Conservation (phyloP, 2,329 filamentous ascomycete genomes). For the Hymenoscyphus fraxineus region DNA sequence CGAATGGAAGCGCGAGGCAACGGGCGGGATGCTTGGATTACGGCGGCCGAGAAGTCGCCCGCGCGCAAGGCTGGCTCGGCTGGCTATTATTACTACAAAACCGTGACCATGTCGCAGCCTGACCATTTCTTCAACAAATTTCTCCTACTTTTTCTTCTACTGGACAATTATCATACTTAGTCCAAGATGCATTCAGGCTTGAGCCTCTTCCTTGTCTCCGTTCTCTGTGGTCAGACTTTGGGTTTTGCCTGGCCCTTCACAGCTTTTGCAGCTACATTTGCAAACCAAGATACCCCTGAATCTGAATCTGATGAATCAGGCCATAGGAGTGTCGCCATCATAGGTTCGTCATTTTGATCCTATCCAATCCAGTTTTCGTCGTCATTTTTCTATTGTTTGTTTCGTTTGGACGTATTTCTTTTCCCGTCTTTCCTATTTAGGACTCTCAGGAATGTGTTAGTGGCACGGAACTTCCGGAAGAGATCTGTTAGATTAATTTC, state of each 20-base stretch:
- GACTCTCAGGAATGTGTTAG: background rate
- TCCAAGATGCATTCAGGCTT: conserved; percentile 28
- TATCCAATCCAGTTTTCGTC: background rate
- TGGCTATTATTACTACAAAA: conserved; percentile 5
- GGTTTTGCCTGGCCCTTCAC: conserved; percentile 33
- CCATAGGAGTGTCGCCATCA: conserved; percentile 33
- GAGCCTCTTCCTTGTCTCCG: conserved; percentile 22
- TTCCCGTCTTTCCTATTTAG: background rate
- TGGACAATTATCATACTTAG: background rate
- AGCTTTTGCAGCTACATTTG: conserved; percentile 21
- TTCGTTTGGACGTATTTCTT: background rate
- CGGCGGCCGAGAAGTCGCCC: conserved; percentile 11
- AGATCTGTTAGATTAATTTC: too few species aligned
- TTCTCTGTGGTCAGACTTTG: conserved; percentile 24
- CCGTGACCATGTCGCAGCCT: background rate
- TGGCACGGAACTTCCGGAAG: too few species aligned
- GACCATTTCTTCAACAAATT: background rate
- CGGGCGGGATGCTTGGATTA: conserved; percentile 8
- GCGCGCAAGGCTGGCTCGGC: conserved; percentile 13
- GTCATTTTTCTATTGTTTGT: background rate
- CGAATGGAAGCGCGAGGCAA: conserved; percentile 17
- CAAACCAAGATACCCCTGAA: conserved; percentile 15
- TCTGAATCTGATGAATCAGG: conserved; percentile 2
- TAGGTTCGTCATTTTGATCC: conserved; percentile 28
- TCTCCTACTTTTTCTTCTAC: too few species aligned